Conservation (phyloP, 768 basidiomycete species). For the Kwoniella shandongensis region DNA sequence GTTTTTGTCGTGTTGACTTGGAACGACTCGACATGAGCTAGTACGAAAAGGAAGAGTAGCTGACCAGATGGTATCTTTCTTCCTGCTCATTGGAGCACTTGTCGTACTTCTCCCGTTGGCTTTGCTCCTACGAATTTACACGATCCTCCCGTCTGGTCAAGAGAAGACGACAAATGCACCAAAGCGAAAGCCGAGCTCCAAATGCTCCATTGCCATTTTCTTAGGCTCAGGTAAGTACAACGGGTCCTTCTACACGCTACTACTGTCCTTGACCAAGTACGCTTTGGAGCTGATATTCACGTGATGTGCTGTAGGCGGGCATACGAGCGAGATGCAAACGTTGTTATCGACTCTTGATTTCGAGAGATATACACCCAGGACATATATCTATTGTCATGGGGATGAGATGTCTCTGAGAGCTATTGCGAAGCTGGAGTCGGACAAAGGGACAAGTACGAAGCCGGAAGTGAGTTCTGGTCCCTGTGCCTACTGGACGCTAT, state of each 20-base stretch:
- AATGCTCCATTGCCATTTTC: constrained; percentile 72
- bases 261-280: background rate
- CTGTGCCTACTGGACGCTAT: no score
- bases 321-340: constrained; percentile 81
- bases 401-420: constrained; percentile 76
- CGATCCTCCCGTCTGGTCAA: constrained; percentile 16
- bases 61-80: background rate
- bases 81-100: background rate
- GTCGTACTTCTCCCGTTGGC: constrained; percentile 6
- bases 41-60: background rate
- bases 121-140: constrained; percentile 23
- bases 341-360: constrained; percentile 73
- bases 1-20: no score
- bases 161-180: background rate
- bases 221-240: constrained; percentile 82
- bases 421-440: constrained; percentile 65
- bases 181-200: constrained; percentile 25
- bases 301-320: constrained; percentile 71
- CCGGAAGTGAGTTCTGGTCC: no score
- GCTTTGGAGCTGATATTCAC: constrained; percentile 13
- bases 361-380: constrained; percentile 69
- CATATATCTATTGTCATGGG: constrained; percentile 77
- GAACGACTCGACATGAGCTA: background rate
- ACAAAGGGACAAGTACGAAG: constrained; percentile 33
- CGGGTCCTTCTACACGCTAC: background rate